Evolutionary conservation across 1,139 yeast species (phyloP).

Genomic region (Chernovozyma sophiae-reginae): DNA sequence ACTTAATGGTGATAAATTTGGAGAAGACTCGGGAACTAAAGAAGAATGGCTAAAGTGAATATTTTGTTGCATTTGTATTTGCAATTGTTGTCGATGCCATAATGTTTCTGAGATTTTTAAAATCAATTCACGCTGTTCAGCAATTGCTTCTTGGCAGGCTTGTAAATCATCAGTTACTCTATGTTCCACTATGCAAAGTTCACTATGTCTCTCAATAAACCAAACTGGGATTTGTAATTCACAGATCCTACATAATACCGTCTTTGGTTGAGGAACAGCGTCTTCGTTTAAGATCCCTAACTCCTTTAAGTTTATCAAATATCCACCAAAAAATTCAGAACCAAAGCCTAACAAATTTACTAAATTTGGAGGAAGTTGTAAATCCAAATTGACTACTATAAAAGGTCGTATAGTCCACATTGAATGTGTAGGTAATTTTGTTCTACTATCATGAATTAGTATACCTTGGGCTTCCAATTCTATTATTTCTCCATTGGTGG

Average conservation of each 20-base stretch:
- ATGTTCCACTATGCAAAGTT: conserved; percentile 82
- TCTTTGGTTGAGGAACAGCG: conserved; percentile 69
- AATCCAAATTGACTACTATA: conserved; percentile 55
- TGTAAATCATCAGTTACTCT: conserved; percentile 78
- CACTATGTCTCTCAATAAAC: conserved; percentile 94
- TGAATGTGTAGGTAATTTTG: conserved; percentile 69
- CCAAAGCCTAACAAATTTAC: conserved; percentile 84
- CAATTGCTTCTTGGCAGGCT: conserved; percentile 66
- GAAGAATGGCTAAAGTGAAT: conserved; percentile 8
- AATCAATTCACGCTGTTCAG: conserved; percentile 66
- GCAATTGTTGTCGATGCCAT: conserved; percentile 20
- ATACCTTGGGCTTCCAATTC: conserved; percentile 95
- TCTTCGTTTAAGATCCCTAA: conserved; percentile 58
- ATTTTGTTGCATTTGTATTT: conserved; percentile 4
- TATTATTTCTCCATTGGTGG: conserved; percentile 56
- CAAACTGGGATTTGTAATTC: conserved; percentile 91
- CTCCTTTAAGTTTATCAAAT: conserved; percentile 59
- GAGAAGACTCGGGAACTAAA: conserved; percentile 11
- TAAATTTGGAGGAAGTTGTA: conserved; percentile 64
- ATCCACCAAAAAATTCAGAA: conserved; percentile 75
- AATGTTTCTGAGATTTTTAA: conserved; percentile 40
- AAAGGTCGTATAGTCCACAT: conserved; percentile 93
- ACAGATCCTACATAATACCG: conserved; percentile 85
- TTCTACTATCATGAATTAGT: conserved; percentile 63
- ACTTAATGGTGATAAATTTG: conserved; percentile 15